Evolutionary conservation across 2,329 filamentous ascomycete genomes (phyloP).

Genomic region (Aspergillus texensis): DNA sequence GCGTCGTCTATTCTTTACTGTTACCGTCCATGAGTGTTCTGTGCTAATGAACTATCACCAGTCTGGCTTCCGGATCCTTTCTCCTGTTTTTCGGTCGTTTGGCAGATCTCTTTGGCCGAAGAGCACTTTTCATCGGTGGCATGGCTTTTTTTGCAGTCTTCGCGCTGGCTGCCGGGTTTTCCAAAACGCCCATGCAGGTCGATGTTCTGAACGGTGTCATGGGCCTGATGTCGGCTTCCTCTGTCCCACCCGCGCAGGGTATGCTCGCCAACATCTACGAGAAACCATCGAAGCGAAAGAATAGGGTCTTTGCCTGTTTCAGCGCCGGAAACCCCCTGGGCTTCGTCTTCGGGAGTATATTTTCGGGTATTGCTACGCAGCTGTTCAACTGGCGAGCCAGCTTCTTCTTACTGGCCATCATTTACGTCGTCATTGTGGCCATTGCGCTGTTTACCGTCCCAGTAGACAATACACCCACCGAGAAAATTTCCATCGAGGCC

Average conservation of each 20-base stretch:
- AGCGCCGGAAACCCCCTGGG: constrained; percentile 60
- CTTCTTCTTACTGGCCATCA: constrained; percentile 30
- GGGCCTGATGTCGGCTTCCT: constrained; percentile 65
- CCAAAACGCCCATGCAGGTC: constrained; percentile 60
- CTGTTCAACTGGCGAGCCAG: constrained; percentile 66
- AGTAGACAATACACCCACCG: constrained; percentile 47
- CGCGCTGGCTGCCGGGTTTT: constrained; percentile 62
- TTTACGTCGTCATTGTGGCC: constrained; percentile 64
- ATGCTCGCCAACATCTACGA: constrained; percentile 66
- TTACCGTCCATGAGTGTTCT: not conserved
- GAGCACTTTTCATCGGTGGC: constrained; percentile 61
- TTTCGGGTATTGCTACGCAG: constrained; percentile 64
- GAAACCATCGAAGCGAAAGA: constrained; percentile 64
- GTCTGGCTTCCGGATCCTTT: constrained; percentile 65
- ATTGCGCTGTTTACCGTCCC: constrained; percentile 68
- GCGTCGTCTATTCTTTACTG: constrained; percentile 24
- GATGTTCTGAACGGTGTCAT: constrained; percentile 66
- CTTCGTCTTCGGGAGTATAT: constrained; percentile 60
- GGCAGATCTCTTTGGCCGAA: constrained; percentile 68
- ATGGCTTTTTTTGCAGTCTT: constrained; percentile 62
- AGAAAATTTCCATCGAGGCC: not conserved
- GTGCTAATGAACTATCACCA: constrained; percentile 23
- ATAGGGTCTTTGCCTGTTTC: constrained; percentile 66
- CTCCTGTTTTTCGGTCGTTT: constrained; percentile 68
- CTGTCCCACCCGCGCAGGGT: constrained; percentile 66